Conservation (phyloP, 257 asterid species). For the Voacanga thouarsii region DNA sequence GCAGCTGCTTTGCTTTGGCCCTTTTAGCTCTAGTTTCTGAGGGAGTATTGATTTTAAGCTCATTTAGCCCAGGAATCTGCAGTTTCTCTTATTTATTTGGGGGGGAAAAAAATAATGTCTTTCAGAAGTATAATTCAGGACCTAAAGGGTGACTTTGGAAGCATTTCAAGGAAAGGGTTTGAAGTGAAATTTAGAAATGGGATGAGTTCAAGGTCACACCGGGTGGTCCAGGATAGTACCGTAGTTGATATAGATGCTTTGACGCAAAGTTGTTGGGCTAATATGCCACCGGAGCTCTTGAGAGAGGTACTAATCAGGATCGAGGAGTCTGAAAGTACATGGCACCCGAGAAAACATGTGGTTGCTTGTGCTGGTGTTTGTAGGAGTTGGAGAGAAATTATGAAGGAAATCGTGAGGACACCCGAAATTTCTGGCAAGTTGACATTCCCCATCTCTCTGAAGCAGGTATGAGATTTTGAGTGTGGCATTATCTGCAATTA, state of each 20-base stretch:
- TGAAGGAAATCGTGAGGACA: conserved; percentile 67
- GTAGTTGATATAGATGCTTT: conserved; percentile 59
- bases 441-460: conserved; percentile 88
- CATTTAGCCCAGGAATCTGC: neutral
- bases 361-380: conserved; percentile 98
- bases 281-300: conserved; percentile 87
- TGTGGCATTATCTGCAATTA: neutral
- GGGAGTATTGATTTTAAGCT: conserved; percentile 2
- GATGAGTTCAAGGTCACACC: conserved; percentile 38
- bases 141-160: conserved; percentile 39
- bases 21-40: too few relatives aligned
- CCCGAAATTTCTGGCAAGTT: conserved; percentile 64
- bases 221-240: conserved; percentile 43
- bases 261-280: conserved; percentile 93
- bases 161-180: conserved; percentile 47
- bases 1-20: neutral
- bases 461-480: conserved; percentile 54
- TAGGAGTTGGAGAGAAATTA: conserved; percentile 87
- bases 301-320: conserved; percentile 81
- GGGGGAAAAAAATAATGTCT: conserved; percentile 20
- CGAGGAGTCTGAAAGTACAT: conserved; percentile 64
- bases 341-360: conserved; percentile 79
- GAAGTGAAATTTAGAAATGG: conserved; percentile 27
- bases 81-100: neutral
- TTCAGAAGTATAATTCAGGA: conserved; percentile 42